Conservation (phyloP, 179 eudicot species). For the Sideroxylon spinosum region DNA sequence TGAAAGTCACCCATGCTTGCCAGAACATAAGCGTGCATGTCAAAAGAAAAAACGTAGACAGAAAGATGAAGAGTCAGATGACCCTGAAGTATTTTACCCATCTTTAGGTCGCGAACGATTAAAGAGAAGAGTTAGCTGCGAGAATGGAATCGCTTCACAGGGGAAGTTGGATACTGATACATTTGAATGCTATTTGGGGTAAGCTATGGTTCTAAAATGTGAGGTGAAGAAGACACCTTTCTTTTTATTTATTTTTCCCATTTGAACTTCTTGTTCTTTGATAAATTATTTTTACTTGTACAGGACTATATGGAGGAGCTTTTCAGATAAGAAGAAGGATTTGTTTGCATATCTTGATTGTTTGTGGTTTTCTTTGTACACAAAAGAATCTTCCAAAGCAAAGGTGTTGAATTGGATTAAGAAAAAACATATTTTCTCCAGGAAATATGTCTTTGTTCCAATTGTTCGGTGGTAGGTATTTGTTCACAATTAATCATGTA, state of each 20-base stretch:
- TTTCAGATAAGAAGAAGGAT: constrained; percentile 45
- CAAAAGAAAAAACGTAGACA: constrained; percentile 13
- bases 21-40: background rate
- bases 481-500: background rate
- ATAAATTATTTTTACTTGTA: background rate
- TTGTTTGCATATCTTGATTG: constrained; percentile 45
- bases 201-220: constrained; percentile 16
- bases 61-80: constrained; percentile 12
- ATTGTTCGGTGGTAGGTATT: constrained; percentile 59
- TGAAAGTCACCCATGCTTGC: constrained; percentile 7
- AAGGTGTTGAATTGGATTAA: constrained; percentile 47
- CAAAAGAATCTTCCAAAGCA: constrained; percentile 19
- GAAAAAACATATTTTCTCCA: constrained; percentile 52
- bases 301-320: constrained; percentile 52
- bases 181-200: constrained; percentile 53
- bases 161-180: constrained; percentile 35
- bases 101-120: constrained; percentile 15
- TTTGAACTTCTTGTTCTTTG: background rate
- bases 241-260: background rate
- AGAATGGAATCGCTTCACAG: constrained; percentile 16
- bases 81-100: background rate
- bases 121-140: constrained; percentile 17
- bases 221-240: background rate
- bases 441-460: constrained; percentile 69
- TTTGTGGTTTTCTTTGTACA: constrained; percentile 50